A percentile compares a stretch with the other conserved stretches of the same genome.
phyloP scores from a whole-genome alignment of 2,329 filamentous ascomycete genomes.

The Phoma herbarum region DNA sequence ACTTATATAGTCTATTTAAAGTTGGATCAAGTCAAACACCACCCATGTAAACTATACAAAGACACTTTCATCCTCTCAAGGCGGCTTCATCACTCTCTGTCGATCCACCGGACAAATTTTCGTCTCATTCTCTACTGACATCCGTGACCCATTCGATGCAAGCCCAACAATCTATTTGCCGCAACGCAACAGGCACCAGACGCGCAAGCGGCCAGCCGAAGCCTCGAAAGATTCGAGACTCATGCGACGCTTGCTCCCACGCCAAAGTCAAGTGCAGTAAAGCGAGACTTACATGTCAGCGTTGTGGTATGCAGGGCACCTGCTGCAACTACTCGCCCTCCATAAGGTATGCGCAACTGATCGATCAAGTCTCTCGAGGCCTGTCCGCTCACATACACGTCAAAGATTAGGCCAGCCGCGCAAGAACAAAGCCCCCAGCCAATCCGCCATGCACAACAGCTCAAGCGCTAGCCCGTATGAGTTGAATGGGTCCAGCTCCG shows the following conservation, averaged over 20 bases:
- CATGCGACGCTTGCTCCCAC: slow-evolving; percentile 50
- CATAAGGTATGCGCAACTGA: slow-evolving; percentile 46
- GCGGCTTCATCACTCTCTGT: slow-evolving; percentile 33
- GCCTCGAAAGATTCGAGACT: slow-evolving; percentile 50
- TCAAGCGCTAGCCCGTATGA: slow-evolving; percentile 46
- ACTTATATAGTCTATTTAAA: too few species aligned
- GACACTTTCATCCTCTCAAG: slow-evolving; percentile 37
- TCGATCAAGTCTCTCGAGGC: neutral
- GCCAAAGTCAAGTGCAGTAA: slow-evolving; percentile 52
- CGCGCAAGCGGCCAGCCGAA: slow-evolving; percentile 37
- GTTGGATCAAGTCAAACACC: slow-evolving; percentile 27
- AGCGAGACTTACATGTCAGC: slow-evolving; percentile 47
- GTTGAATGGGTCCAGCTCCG: slow-evolving; percentile 38
- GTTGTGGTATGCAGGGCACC: slow-evolving; percentile 48
- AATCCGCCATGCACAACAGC: slow-evolving; percentile 45
- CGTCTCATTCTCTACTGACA: slow-evolving; percentile 27
- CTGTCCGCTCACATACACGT: slow-evolving; percentile 26
- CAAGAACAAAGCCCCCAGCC: slow-evolving; percentile 49
- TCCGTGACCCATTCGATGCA: too few species aligned
- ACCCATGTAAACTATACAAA: slow-evolving; percentile 47
- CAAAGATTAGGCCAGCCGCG: slow-evolving; percentile 48
- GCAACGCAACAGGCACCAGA: slow-evolving; percentile 33
- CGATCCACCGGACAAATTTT: slow-evolving; percentile 38
- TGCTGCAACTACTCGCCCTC: slow-evolving; percentile 52
- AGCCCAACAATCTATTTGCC: too few species aligned